Conservation (phyloP, 345 rosid species). For the Pistacia atlantica region DNA sequence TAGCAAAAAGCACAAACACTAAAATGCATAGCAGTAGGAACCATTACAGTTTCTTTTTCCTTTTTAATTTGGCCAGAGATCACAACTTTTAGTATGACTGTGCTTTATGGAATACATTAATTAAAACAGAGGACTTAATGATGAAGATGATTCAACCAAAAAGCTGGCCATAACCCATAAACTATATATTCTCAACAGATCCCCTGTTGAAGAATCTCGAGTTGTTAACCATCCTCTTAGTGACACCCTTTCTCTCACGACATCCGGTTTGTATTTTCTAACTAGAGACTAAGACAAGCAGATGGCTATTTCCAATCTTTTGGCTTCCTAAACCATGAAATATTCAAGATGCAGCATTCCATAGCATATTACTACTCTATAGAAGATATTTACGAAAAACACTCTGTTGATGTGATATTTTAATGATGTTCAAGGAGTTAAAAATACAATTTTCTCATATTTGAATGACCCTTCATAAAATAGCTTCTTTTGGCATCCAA, state of each 20-base stretch:
- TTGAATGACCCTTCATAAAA: not conserved
- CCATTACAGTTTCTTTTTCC: not conserved
- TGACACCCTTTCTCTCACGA: not conserved
- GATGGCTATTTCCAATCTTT: not conserved
- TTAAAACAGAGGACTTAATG: not conserved
- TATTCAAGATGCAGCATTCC: not conserved
- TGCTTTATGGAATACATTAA: not conserved
- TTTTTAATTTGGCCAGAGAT: not conserved
- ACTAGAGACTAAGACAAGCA: not conserved
- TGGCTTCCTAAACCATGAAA: not conserved
- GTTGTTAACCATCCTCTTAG: not conserved
- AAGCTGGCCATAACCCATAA: not conserved
- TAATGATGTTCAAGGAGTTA: not conserved
- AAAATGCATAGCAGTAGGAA: not conserved
- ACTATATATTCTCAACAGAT: not conserved
- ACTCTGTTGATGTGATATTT: not conserved
- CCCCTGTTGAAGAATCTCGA: not conserved
- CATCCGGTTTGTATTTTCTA: not conserved
- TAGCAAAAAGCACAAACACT: not conserved
- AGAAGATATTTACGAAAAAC: not conserved
- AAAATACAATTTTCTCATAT: not conserved
- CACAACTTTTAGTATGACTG: not conserved
- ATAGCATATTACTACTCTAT: not conserved
- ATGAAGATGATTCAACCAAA: not conserved
- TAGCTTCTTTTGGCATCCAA: not conserved